These are phyloP conservation scores for Pyrenophora tritici-repentis DNA, from an alignment of 2,329 filamentous ascomycete genomes.

Conservation along the genomic window DNA sequence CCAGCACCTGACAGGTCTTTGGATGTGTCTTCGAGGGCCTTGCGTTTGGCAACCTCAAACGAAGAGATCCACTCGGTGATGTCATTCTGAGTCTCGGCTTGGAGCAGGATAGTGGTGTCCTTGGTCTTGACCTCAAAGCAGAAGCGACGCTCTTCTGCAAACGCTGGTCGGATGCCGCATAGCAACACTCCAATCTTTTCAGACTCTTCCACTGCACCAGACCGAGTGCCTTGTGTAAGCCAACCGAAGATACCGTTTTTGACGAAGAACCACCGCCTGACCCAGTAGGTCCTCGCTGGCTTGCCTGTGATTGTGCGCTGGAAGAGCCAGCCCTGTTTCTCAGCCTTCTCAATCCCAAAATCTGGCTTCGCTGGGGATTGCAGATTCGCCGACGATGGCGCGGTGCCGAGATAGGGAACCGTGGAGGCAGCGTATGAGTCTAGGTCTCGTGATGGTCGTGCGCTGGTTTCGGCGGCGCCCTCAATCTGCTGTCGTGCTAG, in stretches of 20 bases:
- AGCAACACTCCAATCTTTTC: conserved; percentile 95
- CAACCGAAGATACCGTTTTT: conserved; percentile 96
- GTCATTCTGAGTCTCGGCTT: conserved; percentile 89
- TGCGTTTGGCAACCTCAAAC: conserved; percentile 92
- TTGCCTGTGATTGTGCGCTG: conserved; percentile 82
- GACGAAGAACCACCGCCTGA: conserved; percentile 92
- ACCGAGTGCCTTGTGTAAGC: conserved; percentile 79
- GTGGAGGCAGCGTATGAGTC: conserved; percentile 92
- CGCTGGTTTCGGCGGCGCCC: conserved; percentile 70
- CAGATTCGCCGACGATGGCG: conserved; percentile 61
- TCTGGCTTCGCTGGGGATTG: conserved; percentile 59
- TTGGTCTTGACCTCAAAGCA: conserved; percentile 99
- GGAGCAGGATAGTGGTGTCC: conserved; percentile 83
- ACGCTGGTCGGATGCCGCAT: conserved; percentile 88
- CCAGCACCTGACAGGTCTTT: conserved; percentile 55
- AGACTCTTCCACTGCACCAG: conserved; percentile 86
- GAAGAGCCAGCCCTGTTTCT: conserved; percentile 96
- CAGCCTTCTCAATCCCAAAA: conserved; percentile 55
- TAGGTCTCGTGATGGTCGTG: conserved; percentile 84
- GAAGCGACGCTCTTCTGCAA: conserved; percentile 91
- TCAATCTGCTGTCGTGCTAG: conserved; percentile 80
- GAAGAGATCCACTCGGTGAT: conserved; percentile 94
- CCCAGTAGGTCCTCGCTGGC: conserved; percentile 86
- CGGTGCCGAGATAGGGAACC: conserved; percentile 79
- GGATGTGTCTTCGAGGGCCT: conserved; percentile 76